phyloP scores from a whole-genome alignment of 495 filamentous ascomycete species.

The Neurospora sp. region DNA sequence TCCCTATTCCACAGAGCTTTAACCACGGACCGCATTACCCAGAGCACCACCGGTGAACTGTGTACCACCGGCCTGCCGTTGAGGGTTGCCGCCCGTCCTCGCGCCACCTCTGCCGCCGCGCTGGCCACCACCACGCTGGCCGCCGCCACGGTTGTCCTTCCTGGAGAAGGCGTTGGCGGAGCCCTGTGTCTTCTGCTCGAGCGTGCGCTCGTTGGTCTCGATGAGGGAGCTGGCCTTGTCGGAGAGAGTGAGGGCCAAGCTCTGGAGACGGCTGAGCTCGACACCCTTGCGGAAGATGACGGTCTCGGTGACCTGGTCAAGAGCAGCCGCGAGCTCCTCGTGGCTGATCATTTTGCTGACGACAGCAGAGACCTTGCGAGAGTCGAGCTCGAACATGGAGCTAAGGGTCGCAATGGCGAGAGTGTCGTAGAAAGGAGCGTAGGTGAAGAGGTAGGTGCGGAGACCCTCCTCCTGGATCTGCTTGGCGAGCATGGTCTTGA shows the following conservation, averaged over 20 bases:
- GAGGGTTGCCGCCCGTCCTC: conserved; percentile 39
- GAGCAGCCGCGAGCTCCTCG: conserved; percentile 89
- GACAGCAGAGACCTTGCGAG: conserved; percentile 84
- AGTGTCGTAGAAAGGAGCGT: conserved; percentile 98
- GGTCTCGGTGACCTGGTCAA: conserved; percentile 94
- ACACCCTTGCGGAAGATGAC: conserved; percentile 99
- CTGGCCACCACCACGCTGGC: conserved; percentile 56
- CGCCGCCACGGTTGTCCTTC: conserved; percentile 66
- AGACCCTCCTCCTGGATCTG: conserved; percentile 98
- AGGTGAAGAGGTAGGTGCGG: conserved; percentile 97
- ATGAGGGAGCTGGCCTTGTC: conserved; percentile 95
- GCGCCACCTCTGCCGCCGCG: conserved; percentile 61
- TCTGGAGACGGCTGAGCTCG: conserved; percentile 91
- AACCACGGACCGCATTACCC: conserved; percentile 45
- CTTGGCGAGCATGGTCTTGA: conserved; percentile 92
- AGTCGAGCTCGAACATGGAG: conserved; percentile 88
- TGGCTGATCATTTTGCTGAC: conserved; percentile 99
- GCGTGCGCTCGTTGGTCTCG: conserved; percentile 91
- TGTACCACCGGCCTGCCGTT: conserved; percentile 47
- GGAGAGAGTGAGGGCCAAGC: conserved; percentile 80
- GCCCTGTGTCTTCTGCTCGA: conserved; percentile 93
- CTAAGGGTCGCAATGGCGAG: conserved; percentile 75
- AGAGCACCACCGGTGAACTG: conserved; percentile 50
- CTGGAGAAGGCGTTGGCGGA: conserved; percentile 91
- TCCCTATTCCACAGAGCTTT: conserved; percentile 13